Evolutionary conservation across 169 alveolate genomes (phyloP).

Genomic region (Nephromyces sp.): DNA sequence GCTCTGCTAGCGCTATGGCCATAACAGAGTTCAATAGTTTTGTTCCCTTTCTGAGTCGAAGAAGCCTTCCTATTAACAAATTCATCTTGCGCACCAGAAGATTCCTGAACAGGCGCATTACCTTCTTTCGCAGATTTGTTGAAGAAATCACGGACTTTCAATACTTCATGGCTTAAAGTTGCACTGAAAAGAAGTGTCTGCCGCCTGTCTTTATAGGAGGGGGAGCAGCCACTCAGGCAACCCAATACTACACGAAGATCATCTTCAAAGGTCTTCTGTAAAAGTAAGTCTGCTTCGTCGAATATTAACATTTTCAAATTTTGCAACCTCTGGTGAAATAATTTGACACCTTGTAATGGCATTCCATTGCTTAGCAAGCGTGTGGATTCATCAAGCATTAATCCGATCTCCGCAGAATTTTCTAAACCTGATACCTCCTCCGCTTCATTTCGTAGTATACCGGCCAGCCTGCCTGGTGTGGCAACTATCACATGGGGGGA

Average conservation of each 20-base stretch:
- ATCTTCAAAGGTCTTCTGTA: conserved; percentile 66
- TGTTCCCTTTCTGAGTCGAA: no score
- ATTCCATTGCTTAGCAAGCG: background rate
- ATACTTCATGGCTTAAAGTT: conserved; percentile 85
- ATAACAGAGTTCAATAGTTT: no score
- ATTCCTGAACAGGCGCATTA: no score
- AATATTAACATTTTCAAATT: conserved; percentile 74
- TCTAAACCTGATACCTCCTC: background rate
- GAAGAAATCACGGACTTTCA: conserved; percentile 66
- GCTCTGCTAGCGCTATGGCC: no score
- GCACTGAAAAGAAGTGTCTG: conserved; percentile 94
- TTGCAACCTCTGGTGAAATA: conserved; percentile 44
- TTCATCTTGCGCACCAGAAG: no score
- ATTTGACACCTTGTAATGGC: conserved; percentile 36
- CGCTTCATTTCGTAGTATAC: conserved; percentile 36
- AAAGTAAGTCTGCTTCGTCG: conserved; percentile 94
- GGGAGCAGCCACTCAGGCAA: no score
- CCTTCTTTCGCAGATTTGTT: no score
- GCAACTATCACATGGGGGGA: conserved; percentile 91
- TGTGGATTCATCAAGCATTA: background rate
- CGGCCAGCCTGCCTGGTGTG: conserved; percentile 92
- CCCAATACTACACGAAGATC: conserved; percentile 54
- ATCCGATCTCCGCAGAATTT: background rate
- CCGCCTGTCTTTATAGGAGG: conserved; percentile 59
- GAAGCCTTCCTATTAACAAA: no score